Base-by-base conservation (phyloP, 306 rosid genomes). In the Ziziphus jujuba region DNA sequence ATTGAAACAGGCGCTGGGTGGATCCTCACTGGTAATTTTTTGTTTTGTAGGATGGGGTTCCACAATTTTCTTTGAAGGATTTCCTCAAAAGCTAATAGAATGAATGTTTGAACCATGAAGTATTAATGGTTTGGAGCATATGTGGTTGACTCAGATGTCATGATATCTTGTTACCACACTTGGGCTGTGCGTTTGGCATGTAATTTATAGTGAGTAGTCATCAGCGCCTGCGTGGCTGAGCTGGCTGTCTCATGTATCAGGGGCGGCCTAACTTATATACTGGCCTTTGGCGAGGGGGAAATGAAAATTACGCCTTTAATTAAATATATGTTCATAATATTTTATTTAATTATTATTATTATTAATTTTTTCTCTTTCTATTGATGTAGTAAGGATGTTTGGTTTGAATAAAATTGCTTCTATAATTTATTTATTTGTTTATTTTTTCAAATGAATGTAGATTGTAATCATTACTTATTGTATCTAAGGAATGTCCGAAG, bases 1-100 rank as follows among this genome's bases (percentile, higher is more conserved):
- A 48, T 50, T 45, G 43, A 10, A 60, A 24, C 65, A 35, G 31
- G 61, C 61, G 13, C 11, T 54, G 40, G 22, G 66, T 64, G 40
- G 45, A 36, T 71, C 21, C 72, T 81, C 51, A 79, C 75, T 57
- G 40, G 57, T 61, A 40, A 28, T 34, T 21, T 3, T 0, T 28
- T 31, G 68, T 49, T 48, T 76, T 81, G 80, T 75, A 93, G 99
- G 96, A 90, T 47, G 86, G 78, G 17, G 72, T 70, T 56, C 86
- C 78, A 4, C 57, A 88, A 22, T 93, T 93, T 81, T 85, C 92
- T 69, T 73, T 89, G 74, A 71, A 75, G 79, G 87, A 91, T 68
- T 91, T 88, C 64, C 84, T 91, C 59, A 78, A 82, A 76, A 80
- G 96, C 76, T 89, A 77, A 72, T 65, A 22, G 36, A 59, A 31